Evolutionary conservation across 768 basidiomycete species (phyloP), one percentile per base, ranked within the genome.

Genomic region (Auricularia sp.): DNA sequence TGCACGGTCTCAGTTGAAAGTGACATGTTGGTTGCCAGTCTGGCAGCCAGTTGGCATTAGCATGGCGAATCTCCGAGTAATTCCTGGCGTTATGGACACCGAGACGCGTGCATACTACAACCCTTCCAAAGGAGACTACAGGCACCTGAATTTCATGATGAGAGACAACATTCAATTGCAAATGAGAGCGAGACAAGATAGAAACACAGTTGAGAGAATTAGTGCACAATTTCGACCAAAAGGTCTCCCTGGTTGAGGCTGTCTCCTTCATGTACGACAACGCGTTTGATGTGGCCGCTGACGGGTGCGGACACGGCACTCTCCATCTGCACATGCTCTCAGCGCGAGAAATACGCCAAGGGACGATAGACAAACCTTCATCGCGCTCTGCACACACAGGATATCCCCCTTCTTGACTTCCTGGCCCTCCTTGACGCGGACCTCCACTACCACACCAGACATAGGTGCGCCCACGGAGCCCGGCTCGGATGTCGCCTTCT

Each of bases 391-490:
- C 66, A 98, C 92, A 76, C 90, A 90, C 68, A 98, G 79, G 65
- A 96, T 94, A 78, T 99, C 97, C 61, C 97, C 97, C 78, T 94
- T 96, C 86, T 89, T 95, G 76, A 99, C 94, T 72, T 96, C 93
- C 65, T 95, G 89, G 29, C 94, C 94, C 76, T 98, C 97, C 78
- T 97, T 96, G 66, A 98, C 95, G 71, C 96, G 83, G 60, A 99
- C 94, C 75, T 99, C 97, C 18, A 99, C 91, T 63, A 98, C 94
- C 61, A 98, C 96, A 75, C 95, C 97, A 64, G 92, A 93, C 93
- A 97, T 96, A 3, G 94, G 92, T 61, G 93, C 93, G 63, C 95
- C 97, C 67, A 98, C 89, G n/a, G 91, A 94, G 68, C 97, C 96
- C 66, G 96, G 95, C 73, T 95, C 95, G 68, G 80, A 80, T 11